Evolutionary conservation across 2,329 filamentous ascomycete species (phyloP).

Genomic region (Sporothrix humicola): DNA sequence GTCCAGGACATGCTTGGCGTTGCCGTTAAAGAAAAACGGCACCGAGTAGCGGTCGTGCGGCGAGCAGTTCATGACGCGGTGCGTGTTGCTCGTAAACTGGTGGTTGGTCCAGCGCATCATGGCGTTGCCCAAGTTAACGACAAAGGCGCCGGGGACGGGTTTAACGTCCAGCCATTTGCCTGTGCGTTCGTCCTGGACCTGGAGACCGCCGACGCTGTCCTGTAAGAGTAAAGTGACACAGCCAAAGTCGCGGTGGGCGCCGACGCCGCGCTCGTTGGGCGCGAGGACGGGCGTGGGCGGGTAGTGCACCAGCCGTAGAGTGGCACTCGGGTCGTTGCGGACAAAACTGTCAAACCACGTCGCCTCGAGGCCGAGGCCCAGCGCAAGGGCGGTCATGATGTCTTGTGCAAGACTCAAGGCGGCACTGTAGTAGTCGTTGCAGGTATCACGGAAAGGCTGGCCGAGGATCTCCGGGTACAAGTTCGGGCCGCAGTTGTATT

Average conservation of each 20-base stretch:
- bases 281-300: constrained; percentile 47
- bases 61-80: constrained; percentile 45
- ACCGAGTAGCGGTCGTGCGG: constrained; percentile 24
- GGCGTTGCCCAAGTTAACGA: constrained; percentile 59
- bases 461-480: constrained; percentile 4
- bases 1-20: not conserved
- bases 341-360: constrained; percentile 51
- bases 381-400: constrained; percentile 50
- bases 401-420: constrained; percentile 46
- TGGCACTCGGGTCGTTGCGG: constrained; percentile 49
- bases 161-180: constrained; percentile 54
- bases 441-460: constrained; percentile 46
- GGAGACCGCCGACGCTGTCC: constrained; percentile 54
- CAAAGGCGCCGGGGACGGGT: constrained; percentile 53
- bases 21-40: constrained; percentile 28
- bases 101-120: constrained; percentile 58
- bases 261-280: constrained; percentile 40
- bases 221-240: constrained; percentile 60
- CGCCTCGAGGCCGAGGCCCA: constrained; percentile 49
- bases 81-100: constrained; percentile 59
- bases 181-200: constrained; percentile 42
- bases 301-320: constrained; percentile 57
- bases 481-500: constrained; percentile 29
- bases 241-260: constrained; percentile 61
- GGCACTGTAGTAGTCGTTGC: constrained; percentile 50